These are phyloP conservation scores for Cladosporium austrohemisphaericum DNA, from an alignment of 2,329 filamentous ascomycete species.

Conservation along the genomic window DNA sequence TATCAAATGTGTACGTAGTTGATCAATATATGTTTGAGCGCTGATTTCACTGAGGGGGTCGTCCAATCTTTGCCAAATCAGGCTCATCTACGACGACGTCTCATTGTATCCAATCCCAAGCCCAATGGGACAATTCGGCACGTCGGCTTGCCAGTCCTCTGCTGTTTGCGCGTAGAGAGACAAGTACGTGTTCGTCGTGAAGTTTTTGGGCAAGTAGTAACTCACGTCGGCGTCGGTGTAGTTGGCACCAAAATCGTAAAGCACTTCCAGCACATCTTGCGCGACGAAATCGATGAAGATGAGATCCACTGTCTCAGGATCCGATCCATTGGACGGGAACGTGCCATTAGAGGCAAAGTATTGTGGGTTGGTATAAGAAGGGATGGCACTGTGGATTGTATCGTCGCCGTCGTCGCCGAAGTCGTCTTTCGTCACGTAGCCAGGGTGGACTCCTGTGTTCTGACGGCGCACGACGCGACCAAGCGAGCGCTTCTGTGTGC, in stretches of 20 bases:
- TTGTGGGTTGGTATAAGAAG: constrained; percentile 44
- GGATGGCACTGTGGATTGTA: constrained; percentile 49
- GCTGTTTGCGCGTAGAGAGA: constrained; percentile 38
- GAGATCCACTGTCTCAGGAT: constrained; percentile 49
- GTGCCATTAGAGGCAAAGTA: constrained; percentile 50
- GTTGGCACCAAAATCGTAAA: constrained; percentile 34
- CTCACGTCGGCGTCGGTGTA: constrained; percentile 32
- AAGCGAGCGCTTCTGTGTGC: constrained; percentile 29
- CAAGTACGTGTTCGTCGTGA: constrained; percentile 42
- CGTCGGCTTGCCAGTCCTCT: constrained; percentile 37
- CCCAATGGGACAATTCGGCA: constrained; percentile 39
- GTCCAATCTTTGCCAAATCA: no score
- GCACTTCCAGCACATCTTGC: constrained; percentile 34
- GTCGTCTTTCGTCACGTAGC: constrained; percentile 55
- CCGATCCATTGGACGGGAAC: constrained; percentile 43
- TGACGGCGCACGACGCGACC: constrained; percentile 51
- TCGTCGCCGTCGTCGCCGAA: constrained; percentile 57
- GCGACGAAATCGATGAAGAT: constrained; percentile 52
- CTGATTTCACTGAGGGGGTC: no score
- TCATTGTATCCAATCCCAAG: constrained; percentile 21
- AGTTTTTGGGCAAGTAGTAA: constrained; percentile 39
- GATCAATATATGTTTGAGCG: no score
- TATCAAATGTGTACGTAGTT: no score
- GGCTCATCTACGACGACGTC: constrained; percentile 3
- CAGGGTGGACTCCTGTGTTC: constrained; percentile 40